These are phyloP conservation scores for Mycena alexandri DNA, from an alignment of 768 basidiomycete genomes.

Conservation along the genomic window DNA sequence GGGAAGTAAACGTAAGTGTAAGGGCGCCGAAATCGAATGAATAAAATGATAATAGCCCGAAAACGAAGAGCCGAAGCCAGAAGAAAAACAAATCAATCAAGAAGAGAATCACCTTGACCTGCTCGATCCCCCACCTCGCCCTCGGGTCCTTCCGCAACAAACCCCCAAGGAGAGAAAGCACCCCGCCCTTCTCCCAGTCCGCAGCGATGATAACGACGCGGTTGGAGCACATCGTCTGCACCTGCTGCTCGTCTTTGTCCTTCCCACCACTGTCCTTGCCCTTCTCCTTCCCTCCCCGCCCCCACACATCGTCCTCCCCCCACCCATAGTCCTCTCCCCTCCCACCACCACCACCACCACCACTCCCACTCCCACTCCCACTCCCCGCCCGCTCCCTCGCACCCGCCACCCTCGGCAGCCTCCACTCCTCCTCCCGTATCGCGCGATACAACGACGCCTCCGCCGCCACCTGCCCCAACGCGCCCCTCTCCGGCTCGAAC, in stretches of 20 bases:
- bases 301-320: constrained; percentile 9
- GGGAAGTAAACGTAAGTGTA: too few relatives aligned
- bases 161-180: constrained; percentile 15
- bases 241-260: not conserved
- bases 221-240: constrained; percentile 15
- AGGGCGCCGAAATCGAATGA: too few relatives aligned
- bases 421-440: constrained; percentile 29
- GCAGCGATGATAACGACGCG: not conserved
- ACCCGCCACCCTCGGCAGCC: not conserved
- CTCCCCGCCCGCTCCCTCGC: not conserved
- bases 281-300: not conserved
- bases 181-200: constrained; percentile 20
- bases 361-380: too few relatives aligned
- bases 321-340: too few relatives aligned
- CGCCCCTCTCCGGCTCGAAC: constrained; percentile 57
- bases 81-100: not conserved
- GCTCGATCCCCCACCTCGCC: constrained; percentile 14
- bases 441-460: constrained; percentile 27
- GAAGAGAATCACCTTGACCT: constrained; percentile 27
- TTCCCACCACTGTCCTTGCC: not conserved
- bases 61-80: too few relatives aligned
- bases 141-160: constrained; percentile 23
- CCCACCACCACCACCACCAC: too few relatives aligned
- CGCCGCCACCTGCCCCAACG: constrained; percentile 8
- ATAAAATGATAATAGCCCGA: too few relatives aligned